A percentile compares a stretch with the other conserved stretches of the same genome.
These are phyloP conservation scores for Irineochytrium annulatum DNA, from an alignment of 192 early-diverging fungal species.

Conservation along the genomic window DNA sequence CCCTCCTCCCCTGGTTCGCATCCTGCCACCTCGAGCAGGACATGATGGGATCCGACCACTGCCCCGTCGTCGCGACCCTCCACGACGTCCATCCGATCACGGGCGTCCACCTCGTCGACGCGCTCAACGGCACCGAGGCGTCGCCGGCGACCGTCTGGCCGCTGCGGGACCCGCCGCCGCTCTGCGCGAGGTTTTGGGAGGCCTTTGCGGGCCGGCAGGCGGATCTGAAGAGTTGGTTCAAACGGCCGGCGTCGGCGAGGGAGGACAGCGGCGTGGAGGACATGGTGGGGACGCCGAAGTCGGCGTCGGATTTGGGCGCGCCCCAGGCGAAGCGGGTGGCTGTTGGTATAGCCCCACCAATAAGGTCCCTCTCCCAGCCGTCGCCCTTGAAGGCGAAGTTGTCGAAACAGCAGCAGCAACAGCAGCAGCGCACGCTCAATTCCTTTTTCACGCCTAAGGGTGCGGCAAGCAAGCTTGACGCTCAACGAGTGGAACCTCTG, in stretches of 20 bases:
- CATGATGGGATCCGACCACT: slow-evolving; percentile 77
- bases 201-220: slow-evolving; percentile 58
- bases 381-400: too few relatives aligned
- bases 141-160: too few relatives aligned
- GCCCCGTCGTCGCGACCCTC: slow-evolving; percentile 53
- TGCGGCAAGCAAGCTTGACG: too few relatives aligned
- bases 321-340: too few relatives aligned
- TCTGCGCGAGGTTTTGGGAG: slow-evolving; percentile 55
- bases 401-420: too few relatives aligned
- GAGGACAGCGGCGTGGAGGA: too few relatives aligned
- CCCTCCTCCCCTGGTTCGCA: slow-evolving; percentile 56
- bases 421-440: background rate
- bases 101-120: slow-evolving; percentile 8
- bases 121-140: background rate
- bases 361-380: too few relatives aligned
- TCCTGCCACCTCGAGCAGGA: slow-evolving; percentile 52
- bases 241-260: too few relatives aligned
- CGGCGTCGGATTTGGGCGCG: too few relatives aligned
- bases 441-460: background rate
- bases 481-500: background rate
- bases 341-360: too few relatives aligned
- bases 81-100: slow-evolving; percentile 22
- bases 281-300: too few relatives aligned
- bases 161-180: slow-evolving; percentile 28
- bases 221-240: slow-evolving; percentile 40